These are phyloP conservation scores for Zoysia japonica DNA, from an alignment of 176 grass and related monocot genomes.

Conservation along the genomic window DNA sequence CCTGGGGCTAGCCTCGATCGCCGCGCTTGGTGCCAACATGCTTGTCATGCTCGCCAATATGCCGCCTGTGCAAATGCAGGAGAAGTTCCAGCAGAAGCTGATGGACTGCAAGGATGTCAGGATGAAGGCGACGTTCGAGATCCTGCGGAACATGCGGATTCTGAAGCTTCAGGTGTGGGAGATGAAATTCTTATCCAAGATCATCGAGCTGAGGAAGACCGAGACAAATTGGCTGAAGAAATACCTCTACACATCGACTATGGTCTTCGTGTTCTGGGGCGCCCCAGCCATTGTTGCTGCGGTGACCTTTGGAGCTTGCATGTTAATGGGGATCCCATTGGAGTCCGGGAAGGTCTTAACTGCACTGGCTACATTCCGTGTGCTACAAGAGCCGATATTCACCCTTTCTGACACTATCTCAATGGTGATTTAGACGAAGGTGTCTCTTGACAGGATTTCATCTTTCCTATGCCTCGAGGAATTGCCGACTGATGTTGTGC, in stretches of 20 bases:
- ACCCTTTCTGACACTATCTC: conserved; percentile 43
- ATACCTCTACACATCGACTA: conserved; percentile 46
- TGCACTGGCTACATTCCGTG: conserved; percentile 46
- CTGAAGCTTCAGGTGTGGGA: conserved; percentile 88
- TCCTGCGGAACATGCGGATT: conserved; percentile 84
- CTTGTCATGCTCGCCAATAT: conserved; percentile 75
- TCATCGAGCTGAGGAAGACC: conserved; percentile 59
- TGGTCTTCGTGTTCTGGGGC: conserved; percentile 52
- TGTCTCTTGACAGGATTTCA: conserved; percentile 54
- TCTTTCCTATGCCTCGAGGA: conserved; percentile 53
- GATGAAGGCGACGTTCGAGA: conserved; percentile 81
- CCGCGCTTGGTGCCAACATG: conserved; percentile 53
- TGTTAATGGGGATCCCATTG: conserved; percentile 47
- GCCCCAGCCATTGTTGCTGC: conserved; percentile 70
- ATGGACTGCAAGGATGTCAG: conserved; percentile 80
- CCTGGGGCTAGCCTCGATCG: conserved; percentile 57
- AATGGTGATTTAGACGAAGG: conserved; percentile 46
- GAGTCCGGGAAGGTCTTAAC: conserved; percentile 53
- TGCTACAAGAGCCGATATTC: conserved; percentile 50
- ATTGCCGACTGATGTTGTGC: conserved; percentile 37
- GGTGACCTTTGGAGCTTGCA: conserved; percentile 61
- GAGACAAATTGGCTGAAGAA: conserved; percentile 71
- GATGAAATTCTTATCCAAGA: conserved; percentile 87
- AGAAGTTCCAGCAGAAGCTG: conserved; percentile 64
- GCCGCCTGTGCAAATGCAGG: conserved; percentile 53